Percentiles rank a stretch among this genome's conserved stretches.
phyloP scores from a whole-genome alignment of 441 rosid species.

The Pelargonium cotyledonis region DNA sequence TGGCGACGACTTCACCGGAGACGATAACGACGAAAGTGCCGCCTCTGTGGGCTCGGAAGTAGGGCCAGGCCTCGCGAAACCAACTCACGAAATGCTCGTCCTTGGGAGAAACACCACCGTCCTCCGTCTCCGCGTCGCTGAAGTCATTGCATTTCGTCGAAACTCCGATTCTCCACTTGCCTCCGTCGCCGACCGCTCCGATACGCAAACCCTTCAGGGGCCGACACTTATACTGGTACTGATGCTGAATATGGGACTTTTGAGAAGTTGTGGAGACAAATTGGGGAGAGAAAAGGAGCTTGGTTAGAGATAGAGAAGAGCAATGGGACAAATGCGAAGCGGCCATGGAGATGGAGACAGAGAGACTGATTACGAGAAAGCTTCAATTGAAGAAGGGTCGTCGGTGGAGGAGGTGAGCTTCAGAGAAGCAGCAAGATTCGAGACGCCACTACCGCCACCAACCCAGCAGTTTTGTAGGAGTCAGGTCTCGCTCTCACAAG shows the following conservation, averaged over 20 bases:
- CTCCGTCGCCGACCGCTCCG: not conserved
- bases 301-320: conserved; percentile 1
- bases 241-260: not conserved
- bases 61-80: conserved; percentile 97
- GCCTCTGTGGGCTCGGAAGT: conserved; percentile 75
- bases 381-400: not conserved
- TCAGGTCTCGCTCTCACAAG: not conserved
- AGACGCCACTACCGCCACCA: not conserved
- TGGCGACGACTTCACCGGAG: conserved; percentile 61
- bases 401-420: not conserved
- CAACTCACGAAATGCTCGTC: conserved; percentile 72
- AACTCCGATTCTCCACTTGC: conserved; percentile 10
- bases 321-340: not conserved
- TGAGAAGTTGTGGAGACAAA: not conserved
- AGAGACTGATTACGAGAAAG: not conserved
- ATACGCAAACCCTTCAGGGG: not conserved
- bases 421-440: not conserved
- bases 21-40: conserved; percentile 68
- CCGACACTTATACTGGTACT: not conserved
- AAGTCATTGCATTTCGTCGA: conserved; percentile 30
- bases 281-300: not conserved
- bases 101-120: conserved; percentile 23
- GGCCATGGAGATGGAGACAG: not conserved
- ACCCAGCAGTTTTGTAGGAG: not conserved
- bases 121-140: conserved; percentile 27